Evolutionary conservation across 345 rosid genomes (phyloP).

Genomic region (Gossypium thurberi): DNA sequence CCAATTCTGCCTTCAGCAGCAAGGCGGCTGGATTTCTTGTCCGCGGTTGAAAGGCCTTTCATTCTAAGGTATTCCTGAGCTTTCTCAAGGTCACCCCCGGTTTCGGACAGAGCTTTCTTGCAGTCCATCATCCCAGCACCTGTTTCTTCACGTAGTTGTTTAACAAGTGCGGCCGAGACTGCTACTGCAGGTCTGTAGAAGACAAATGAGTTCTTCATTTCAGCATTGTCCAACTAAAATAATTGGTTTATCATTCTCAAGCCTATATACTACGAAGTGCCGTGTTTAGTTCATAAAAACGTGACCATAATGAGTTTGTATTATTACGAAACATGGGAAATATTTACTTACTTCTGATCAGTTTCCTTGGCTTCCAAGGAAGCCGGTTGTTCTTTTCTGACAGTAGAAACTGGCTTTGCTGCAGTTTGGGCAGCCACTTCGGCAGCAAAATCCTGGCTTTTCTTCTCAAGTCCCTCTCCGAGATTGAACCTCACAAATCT

Average conservation of each 20-base stretch:
- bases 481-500: slow-evolving; percentile 81
- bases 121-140: slow-evolving; percentile 99
- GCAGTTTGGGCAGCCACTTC: slow-evolving; percentile 95
- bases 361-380: slow-evolving; percentile 49
- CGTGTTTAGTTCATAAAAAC: neutral
- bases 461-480: slow-evolving; percentile 89
- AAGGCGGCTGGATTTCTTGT: slow-evolving; percentile 85
- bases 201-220: neutral
- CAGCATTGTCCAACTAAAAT: no score
- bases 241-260: no score
- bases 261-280: no score
- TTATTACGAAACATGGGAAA: neutral
- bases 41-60: slow-evolving; percentile 87
- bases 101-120: slow-evolving; percentile 88
- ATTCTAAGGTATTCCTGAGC: slow-evolving; percentile 89
- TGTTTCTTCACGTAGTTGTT: slow-evolving; percentile 85
- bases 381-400: slow-evolving; percentile 46
- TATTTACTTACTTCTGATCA: slow-evolving; percentile 45
- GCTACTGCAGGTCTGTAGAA: slow-evolving; percentile 43
- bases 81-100: slow-evolving; percentile 87
- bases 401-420: slow-evolving; percentile 42
- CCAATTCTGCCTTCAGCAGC: slow-evolving; percentile 96
- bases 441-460: slow-evolving; percentile 90
- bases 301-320: neutral
- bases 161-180: slow-evolving; percentile 79